Evolutionary conservation across 495 filamentous ascomycete genomes (phyloP), one percentile per base, ranked within the genome.

Genomic region (Penicillium riverlandense): DNA sequence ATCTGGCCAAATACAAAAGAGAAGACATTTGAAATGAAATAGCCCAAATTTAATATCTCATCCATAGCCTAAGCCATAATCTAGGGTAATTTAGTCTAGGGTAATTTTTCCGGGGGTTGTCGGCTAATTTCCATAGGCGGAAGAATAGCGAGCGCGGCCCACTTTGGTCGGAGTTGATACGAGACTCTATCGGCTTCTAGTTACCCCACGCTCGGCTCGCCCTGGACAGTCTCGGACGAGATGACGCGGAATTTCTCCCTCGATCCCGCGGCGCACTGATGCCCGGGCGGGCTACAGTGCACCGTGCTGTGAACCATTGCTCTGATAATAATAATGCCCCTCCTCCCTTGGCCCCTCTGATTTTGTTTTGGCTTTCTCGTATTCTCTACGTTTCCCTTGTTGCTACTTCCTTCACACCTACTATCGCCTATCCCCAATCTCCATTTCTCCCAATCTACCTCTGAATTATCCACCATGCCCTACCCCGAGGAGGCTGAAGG

Each of bases 401-500:
- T 4, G 15, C 15, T 16, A 16, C 43, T 45, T 38, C 7, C 32
- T 29, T 49, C 14, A 35, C 37, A 6, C 35, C 13, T 22, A 14
- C 34, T 35, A 37, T 13, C 11, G 7, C 13, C 32, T 29, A 28
- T 28, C 35, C 11, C 32, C 1, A 13, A 32, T 6, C 22, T 22
- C 13, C 27, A 27, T 29, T 33, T 28, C 15, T 4, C 2, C 22
- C 22, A 22, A 22, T 22, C 4, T 3, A 22, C 22, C 4, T 22
- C 22, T 0, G 6, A 22, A 22, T 2, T 22, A 22, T 6, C 4
- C 22, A 75, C 62, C n/a, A 86, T 88, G 85, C 71, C 72, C 47
- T 89, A 89, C 61, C 86, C 85, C 55, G 83, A 89, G 35, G 80
- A 79, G 50, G 85, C 88, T 38, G 72, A 82, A 50, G 86, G 86